phyloP scores from a whole-genome alignment of 139 green algal species.

The Coelastrella sp. region DNA sequence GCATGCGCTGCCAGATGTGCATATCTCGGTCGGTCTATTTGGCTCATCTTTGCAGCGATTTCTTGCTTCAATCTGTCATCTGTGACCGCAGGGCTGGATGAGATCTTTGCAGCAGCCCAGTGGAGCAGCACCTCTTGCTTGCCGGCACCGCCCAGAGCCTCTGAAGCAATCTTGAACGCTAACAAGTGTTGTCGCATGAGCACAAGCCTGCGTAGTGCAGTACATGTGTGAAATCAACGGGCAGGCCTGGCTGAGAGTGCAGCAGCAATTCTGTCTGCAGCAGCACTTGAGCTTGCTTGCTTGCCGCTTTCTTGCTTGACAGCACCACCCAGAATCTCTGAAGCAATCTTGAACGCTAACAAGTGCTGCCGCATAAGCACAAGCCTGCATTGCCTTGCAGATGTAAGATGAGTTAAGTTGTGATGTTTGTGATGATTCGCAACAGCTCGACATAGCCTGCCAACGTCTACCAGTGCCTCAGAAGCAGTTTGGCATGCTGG shows the following conservation, averaged over 20 bases:
- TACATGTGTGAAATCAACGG: no score
- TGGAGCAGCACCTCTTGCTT: conserved; percentile 52
- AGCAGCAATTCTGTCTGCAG: no score
- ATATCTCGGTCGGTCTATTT: conserved; percentile 67
- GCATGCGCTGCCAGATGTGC: conserved; percentile 65
- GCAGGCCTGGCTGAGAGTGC: no score
- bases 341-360: no score
- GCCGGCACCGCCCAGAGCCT: conserved; percentile 21
- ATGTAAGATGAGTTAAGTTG: no score
- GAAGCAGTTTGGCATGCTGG: no score
- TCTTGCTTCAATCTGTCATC: conserved; percentile 75
- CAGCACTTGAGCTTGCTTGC: no score
- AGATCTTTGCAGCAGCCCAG: conserved; percentile 91
- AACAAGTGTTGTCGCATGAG: conserved; percentile 61
- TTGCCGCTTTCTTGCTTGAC: not conserved
- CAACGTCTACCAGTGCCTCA: no score
- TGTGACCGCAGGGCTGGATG: conserved; percentile 43
- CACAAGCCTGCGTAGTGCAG: conserved; percentile 55
- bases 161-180: conserved; percentile 59
- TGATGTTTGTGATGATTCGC: no score
- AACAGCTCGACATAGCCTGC: no score
- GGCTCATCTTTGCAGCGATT: conserved; percentile 76
- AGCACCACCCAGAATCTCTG: not conserved
- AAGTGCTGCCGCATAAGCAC: not conserved
- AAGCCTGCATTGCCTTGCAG: no score